phyloP scores from a whole-genome alignment of 768 basidiomycete genomes.

The Plicaturopsis crispa region DNA sequence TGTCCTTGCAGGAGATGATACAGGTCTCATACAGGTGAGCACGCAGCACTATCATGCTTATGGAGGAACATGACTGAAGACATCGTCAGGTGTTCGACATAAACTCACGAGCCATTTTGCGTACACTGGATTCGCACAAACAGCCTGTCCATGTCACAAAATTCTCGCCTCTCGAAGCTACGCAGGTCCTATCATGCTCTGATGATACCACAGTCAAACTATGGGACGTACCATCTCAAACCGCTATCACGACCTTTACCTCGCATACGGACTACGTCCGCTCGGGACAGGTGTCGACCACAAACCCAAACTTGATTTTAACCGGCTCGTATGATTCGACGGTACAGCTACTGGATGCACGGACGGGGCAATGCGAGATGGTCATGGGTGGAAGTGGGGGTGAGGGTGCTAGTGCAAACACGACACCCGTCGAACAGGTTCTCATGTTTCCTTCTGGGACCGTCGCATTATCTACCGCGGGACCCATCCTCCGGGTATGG shows the following conservation, averaged over 20 bases:
- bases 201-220: slow-evolving; percentile 92
- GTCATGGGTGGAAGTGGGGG: slow-evolving; percentile 46
- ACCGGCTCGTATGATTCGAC: slow-evolving; percentile 96
- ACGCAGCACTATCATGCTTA: neutral
- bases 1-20: slow-evolving; percentile 92
- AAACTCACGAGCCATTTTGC: slow-evolving; percentile 85
- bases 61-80: no score
- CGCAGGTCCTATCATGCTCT: slow-evolving; percentile 88
- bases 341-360: slow-evolving; percentile 78
- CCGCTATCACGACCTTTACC: slow-evolving; percentile 67
- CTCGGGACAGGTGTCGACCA: slow-evolving; percentile 78
- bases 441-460: slow-evolving; percentile 89
- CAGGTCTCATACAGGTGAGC: slow-evolving; percentile 74
- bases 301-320: slow-evolving; percentile 77
- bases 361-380: slow-evolving; percentile 82
- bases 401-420: slow-evolving; percentile 22
- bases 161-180: slow-evolving; percentile 77
- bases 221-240: slow-evolving; percentile 93
- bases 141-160: slow-evolving; percentile 94
- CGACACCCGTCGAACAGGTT: slow-evolving; percentile 83
- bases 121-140: slow-evolving; percentile 89
- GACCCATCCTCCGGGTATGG: slow-evolving; percentile 92
- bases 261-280: slow-evolving; percentile 96
- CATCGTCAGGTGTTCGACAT: slow-evolving; percentile 80
- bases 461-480: slow-evolving; percentile 77